Base-by-base conservation (phyloP, 768 basidiomycete species). In the Podaxis mareebaensis region DNA sequence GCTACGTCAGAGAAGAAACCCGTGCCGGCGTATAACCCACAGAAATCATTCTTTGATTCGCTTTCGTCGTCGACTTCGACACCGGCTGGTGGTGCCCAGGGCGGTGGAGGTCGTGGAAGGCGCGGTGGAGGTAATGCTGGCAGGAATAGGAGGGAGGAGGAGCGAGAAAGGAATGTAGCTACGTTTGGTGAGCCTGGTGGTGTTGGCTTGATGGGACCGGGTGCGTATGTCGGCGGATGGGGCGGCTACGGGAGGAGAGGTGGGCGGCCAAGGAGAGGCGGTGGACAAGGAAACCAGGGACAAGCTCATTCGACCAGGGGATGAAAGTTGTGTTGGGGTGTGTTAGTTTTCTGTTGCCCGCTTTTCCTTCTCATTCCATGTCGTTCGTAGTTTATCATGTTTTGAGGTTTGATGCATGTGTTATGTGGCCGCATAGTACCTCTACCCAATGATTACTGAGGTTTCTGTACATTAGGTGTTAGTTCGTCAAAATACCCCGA, bases 151-250 rank as follows among this genome's bases (percentile, higher is more conserved):
- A 76, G 92, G 49, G 92, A 94, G 67, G 93, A 93, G 68, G 92
- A 94, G 71, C 76, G 92, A 64, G 91, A 92, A 74, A 86, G 84
- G 74, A 94, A 94, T 68, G 86, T 94, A 8, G 89, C 90, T 33
- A 94, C 92, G 7, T 95, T 95, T 79, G 93, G 92, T 2, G 92
- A 94, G 72, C 86, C 92, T 7, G 91, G 91, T 11, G 89, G 89
- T 53, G 84, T 90, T 17, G 90, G 91, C 5, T 72, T 91, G 56
- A 82, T 92, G 80, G 91, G 91, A 0, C 90, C 90, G 28, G 89
- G 89, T 42, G 88, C 86, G 11, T 91, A 91, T 74, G 88, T 90
- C n/a, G 83, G 85, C 53, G 90, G 88, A 17, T 91, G 89, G 88
- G 89, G 89, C 40, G 88, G 88, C 13, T 85, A 85, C 74, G 85